phyloP scores from a whole-genome alignment of 129 eudicot genomes.

The Ambrosia trifida region DNA sequence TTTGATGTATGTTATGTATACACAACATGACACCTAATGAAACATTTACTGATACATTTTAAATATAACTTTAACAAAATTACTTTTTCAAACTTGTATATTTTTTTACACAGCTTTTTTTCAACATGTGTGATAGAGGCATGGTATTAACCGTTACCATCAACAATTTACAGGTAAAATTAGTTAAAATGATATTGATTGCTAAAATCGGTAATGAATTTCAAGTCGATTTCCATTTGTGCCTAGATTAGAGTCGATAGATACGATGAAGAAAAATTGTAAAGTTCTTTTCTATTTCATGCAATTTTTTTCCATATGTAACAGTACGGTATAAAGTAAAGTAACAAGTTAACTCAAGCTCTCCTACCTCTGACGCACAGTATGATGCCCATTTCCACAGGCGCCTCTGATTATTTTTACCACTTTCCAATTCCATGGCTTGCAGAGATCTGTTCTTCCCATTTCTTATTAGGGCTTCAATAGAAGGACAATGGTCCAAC shows the following conservation, averaged over 20 bases:
- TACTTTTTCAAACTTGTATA: not conserved
- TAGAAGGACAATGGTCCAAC: slow-evolving; percentile 57
- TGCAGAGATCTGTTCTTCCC: slow-evolving; percentile 84
- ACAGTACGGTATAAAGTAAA: not conserved
- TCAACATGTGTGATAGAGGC: not conserved
- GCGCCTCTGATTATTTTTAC: slow-evolving; percentile 77
- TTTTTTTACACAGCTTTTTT: not conserved
- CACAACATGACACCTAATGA: not conserved
- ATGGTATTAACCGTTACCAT: not conserved
- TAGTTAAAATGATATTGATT: not conserved
- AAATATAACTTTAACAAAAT: not conserved
- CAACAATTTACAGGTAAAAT: not conserved
- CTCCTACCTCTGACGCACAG: slow-evolving; percentile 90
- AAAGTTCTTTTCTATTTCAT: not conserved
- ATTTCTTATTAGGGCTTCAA: slow-evolving; percentile 71
- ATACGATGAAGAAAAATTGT: not conserved
- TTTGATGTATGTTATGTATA: not conserved
- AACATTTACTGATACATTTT: not conserved
- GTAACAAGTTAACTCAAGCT: not conserved
- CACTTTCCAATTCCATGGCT: slow-evolving; percentile 93
- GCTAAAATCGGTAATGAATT: not conserved
- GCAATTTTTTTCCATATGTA: not conserved
- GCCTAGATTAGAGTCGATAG: not conserved
- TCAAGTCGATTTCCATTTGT: not conserved
- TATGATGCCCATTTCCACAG: slow-evolving; percentile 99